Evolutionary conservation across 2,329 filamentous ascomycete genomes (phyloP).

Genomic region (Emergomyces pasteurianus): DNA sequence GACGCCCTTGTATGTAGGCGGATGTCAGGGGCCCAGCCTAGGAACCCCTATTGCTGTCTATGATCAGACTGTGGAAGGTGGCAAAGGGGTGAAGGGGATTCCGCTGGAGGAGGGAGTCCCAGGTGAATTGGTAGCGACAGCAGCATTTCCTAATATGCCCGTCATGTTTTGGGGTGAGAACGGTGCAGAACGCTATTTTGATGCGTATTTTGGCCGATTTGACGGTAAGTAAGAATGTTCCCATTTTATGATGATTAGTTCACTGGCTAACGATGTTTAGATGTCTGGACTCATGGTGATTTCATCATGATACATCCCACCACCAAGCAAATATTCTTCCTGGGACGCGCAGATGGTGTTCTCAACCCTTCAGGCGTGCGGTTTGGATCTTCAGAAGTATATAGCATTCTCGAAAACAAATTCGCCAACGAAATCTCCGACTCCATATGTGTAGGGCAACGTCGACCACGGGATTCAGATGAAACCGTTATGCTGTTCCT

Average conservation of each 20-base stretch:
- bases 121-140: slow-evolving; percentile 62
- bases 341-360: slow-evolving; percentile 51
- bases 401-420: slow-evolving; percentile 48
- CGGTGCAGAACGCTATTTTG: slow-evolving; percentile 43
- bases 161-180: slow-evolving; percentile 48
- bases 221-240: slow-evolving; percentile 20
- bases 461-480: slow-evolving; percentile 47
- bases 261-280: slow-evolving; percentile 40
- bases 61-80: slow-evolving; percentile 41
- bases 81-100: slow-evolving; percentile 33
- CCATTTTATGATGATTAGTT: slow-evolving; percentile 45
- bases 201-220: slow-evolving; percentile 48
- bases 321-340: slow-evolving; percentile 42
- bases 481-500: slow-evolving; percentile 50
- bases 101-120: slow-evolving; percentile 52
- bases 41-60: slow-evolving; percentile 48
- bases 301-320: slow-evolving; percentile 59
- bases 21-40: slow-evolving; percentile 42
- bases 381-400: slow-evolving; percentile 72
- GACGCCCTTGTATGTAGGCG: slow-evolving; percentile 51
- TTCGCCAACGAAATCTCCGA: slow-evolving; percentile 55
- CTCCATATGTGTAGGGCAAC: slow-evolving; percentile 68
- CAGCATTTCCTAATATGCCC: slow-evolving; percentile 65
- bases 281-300: slow-evolving; percentile 75
- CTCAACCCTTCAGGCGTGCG: slow-evolving; percentile 68